Evolutionary conservation across 352 stramenopile genomes (phyloP).

Genomic region (Globisporangium splendens): DNA sequence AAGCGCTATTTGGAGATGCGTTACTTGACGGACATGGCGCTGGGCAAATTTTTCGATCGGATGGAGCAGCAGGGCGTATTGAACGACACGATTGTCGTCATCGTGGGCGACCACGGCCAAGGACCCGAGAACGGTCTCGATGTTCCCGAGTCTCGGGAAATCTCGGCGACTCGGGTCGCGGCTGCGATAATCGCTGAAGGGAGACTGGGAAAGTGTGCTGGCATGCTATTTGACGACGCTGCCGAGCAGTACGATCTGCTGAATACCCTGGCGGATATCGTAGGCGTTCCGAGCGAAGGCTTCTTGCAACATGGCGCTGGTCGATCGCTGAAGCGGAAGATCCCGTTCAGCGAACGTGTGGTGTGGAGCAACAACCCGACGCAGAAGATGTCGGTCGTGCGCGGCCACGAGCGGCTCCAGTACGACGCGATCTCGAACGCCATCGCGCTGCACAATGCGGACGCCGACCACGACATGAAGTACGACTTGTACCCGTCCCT

Average conservation of each 20-base stretch:
- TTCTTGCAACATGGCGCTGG: constrained; percentile 33
- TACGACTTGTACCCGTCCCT: constrained; percentile 28
- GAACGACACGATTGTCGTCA: constrained; percentile 52
- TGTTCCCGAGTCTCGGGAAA: constrained; percentile 27
- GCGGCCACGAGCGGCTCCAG: constrained; percentile 31
- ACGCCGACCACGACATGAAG: constrained; percentile 33
- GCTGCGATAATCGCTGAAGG: constrained; percentile 31
- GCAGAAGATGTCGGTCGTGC: constrained; percentile 35
- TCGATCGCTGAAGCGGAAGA: constrained; percentile 35
- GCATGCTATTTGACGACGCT: constrained; percentile 23
- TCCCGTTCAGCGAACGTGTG: constrained; percentile 25
- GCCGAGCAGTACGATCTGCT: constrained; percentile 36
- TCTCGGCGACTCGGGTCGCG: constrained; percentile 27
- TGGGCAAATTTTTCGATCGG: constrained; percentile 49
- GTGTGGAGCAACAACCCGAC: constrained; percentile 59
- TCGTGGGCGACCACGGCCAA: constrained; percentile 47
- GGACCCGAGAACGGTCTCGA: constrained; percentile 30
- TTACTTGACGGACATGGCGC: constrained; percentile 42
- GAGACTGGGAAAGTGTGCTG: constrained; percentile 20
- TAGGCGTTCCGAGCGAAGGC: constrained; percentile 24
- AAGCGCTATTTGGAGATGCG: constrained; percentile 38
- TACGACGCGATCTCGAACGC: constrained; percentile 36
- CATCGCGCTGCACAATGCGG: constrained; percentile 35
- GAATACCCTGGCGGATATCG: constrained; percentile 40
- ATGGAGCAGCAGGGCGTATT: constrained; percentile 37